These are phyloP conservation scores for Botrytis paeoniae DNA, from an alignment of 2,329 filamentous ascomycete genomes.

Conservation along the genomic window DNA sequence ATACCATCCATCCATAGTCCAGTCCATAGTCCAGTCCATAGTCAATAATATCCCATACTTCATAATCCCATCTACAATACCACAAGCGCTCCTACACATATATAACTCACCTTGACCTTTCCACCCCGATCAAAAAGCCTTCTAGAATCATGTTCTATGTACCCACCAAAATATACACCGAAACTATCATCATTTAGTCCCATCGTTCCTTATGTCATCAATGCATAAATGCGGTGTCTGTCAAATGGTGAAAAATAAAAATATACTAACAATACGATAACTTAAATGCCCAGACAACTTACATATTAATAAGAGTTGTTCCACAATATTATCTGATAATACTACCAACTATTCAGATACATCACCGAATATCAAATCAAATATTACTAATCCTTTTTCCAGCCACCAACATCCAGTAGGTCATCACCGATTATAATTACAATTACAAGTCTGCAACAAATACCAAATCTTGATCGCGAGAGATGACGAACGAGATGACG, in stretches of 20 bases:
- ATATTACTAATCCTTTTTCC: neutral
- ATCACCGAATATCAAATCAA: neutral
- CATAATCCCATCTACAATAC: neutral
- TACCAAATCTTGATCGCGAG: neutral
- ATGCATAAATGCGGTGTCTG: constrained; percentile 6
- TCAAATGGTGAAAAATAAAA: neutral
- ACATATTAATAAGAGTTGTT: neutral
- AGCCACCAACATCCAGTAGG: neutral
- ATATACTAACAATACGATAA: neutral
- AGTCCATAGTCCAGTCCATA: neutral
- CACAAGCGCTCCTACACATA: neutral
- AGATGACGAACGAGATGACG: neutral
- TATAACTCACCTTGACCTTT: neutral
- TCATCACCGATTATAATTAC: neutral
- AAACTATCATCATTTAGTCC: neutral
- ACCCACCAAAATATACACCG: neutral
- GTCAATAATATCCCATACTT: neutral
- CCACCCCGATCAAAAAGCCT: neutral
- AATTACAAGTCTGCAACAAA: neutral
- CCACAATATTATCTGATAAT: neutral
- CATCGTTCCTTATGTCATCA: neutral
- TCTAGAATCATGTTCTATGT: neutral
- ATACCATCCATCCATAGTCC: neutral
- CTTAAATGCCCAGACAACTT: neutral
- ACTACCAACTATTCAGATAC: neutral